phyloP scores from a whole-genome alignment of 2,329 filamentous ascomycete genomes.

The Daldinia sp. region DNA sequence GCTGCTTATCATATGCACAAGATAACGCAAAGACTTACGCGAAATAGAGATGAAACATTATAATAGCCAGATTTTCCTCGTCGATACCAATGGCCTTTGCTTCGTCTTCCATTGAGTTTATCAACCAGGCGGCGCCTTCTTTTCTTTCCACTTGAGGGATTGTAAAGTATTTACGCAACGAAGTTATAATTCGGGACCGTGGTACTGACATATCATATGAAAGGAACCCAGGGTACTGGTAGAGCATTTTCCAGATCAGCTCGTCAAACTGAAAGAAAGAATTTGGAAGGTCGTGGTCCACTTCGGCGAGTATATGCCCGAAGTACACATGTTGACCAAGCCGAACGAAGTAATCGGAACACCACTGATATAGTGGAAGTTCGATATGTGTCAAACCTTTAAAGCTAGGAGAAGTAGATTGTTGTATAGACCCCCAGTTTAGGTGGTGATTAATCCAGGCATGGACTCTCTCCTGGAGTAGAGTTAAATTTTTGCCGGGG shows the following conservation, averaged over 20 bases:
- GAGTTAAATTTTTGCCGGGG: constrained; percentile 41
- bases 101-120: constrained; percentile 45
- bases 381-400: constrained; percentile 13
- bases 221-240: constrained; percentile 46
- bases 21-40: constrained; percentile 16
- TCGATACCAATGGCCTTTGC: constrained; percentile 35
- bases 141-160: constrained; percentile 27
- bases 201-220: constrained; percentile 37
- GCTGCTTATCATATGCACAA: too few species aligned
- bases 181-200: constrained; percentile 22
- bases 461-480: constrained; percentile 37
- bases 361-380: constrained; percentile 42
- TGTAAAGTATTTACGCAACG: constrained; percentile 37
- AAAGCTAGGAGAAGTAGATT: constrained; percentile 15
- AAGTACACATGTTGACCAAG: constrained; percentile 45
- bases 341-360: constrained; percentile 43
- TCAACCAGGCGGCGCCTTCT: constrained; percentile 37
- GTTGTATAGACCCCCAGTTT: too few species aligned
- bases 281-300: constrained; percentile 35
- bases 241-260: constrained; percentile 48
- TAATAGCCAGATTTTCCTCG: constrained; percentile 36
- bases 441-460: constrained; percentile 36
- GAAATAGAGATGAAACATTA: constrained; percentile 39
- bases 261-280: constrained; percentile 47
- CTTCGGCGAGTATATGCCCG: constrained; percentile 35